Base-by-base conservation (phyloP, 495 filamentous ascomycete species). In the Aspergillus nidulans region DNA sequence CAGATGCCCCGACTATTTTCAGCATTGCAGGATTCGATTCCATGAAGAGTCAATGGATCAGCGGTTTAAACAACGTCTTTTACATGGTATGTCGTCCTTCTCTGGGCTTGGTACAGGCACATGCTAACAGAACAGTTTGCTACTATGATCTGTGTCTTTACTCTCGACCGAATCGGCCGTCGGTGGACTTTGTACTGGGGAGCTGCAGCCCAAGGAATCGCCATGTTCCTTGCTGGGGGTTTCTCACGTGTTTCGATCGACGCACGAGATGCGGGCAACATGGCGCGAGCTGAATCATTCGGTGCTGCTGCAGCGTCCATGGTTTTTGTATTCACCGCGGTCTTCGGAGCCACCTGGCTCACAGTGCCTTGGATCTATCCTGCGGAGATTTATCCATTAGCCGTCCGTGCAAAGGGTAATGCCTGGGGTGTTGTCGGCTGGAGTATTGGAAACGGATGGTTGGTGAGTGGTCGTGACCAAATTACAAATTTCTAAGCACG, bases 371-470 rank as follows among this genome's bases (percentile, higher is more conserved):
- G 84, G 84, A 59, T 88, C 4, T 88, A 88, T 53, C 85, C 84
- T 0, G 83, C 85, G 15, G 85, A 89, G 60, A 88, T 88, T 49
- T 88, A 88, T 67, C 86, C 85, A 0, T 67, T 88, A 16, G 77
- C 83, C 23, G 79, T 88, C 9, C 80, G 86, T 21, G 85, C 84
- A 4, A 82, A 83, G 26, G 86, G 86, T 18, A 88, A 87, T 45
- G 83, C 86, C n/a, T 88, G 84, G 82, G 85, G 86, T 59, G 86
- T 88, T 0, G 78, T 89, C 3, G 85, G 86, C 15, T 89, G 85
- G 85, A 81, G 77, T 52, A 86, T 89, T 34, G 85, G 84, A n/a
- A 87, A 86, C 54, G 85, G 82, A 34, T 85, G 83, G 81, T 63
- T 78, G 63, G 73, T 77, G 25, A 67, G 74, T 65, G 15, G 1